Evolutionary conservation across 2,329 filamentous ascomycete species (phyloP).

Genomic region (Dendryphion nanum): DNA sequence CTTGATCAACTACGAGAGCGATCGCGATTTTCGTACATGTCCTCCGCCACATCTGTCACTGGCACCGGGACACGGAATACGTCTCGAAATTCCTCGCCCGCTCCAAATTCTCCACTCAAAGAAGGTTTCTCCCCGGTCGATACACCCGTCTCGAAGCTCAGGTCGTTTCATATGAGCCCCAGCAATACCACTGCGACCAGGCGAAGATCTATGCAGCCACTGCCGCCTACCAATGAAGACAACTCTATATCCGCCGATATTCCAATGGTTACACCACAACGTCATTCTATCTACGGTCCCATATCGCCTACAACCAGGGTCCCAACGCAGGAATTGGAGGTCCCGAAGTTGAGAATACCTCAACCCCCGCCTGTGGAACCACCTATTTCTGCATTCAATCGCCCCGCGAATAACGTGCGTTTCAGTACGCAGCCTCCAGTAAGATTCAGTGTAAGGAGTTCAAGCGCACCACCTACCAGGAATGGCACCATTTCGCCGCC

Average conservation of each 20-base stretch:
- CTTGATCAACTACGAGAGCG: conserved; percentile 38
- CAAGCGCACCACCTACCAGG: conserved; percentile 22
- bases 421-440: conserved; percentile 16
- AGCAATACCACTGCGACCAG: conserved; percentile 26
- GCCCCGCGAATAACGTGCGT: conserved; percentile 5
- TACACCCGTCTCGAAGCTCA: conserved; percentile 34
- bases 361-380: neutral
- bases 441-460: conserved; percentile 22
- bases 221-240: conserved; percentile 37
- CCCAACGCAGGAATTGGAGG: conserved; percentile 8
- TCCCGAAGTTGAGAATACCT: conserved; percentile 3
- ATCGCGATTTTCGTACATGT: conserved; percentile 38
- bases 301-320: conserved; percentile 21
- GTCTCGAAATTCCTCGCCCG: conserved; percentile 36
- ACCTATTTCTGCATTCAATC: conserved; percentile 3
- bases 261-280: conserved; percentile 16
- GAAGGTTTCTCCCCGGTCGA: conserved; percentile 25
- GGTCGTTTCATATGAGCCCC: conserved; percentile 40
- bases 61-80: conserved; percentile 31
- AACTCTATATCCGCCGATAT: conserved; percentile 18
- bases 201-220: conserved; percentile 39
- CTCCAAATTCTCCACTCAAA: conserved; percentile 32
- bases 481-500: conserved; percentile 28
- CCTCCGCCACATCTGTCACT: conserved; percentile 34
- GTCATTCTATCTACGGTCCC: conserved; percentile 31